phyloP scores from a whole-genome alignment of 352 stramenopile species.

The Phytophthora pisi region DNA sequence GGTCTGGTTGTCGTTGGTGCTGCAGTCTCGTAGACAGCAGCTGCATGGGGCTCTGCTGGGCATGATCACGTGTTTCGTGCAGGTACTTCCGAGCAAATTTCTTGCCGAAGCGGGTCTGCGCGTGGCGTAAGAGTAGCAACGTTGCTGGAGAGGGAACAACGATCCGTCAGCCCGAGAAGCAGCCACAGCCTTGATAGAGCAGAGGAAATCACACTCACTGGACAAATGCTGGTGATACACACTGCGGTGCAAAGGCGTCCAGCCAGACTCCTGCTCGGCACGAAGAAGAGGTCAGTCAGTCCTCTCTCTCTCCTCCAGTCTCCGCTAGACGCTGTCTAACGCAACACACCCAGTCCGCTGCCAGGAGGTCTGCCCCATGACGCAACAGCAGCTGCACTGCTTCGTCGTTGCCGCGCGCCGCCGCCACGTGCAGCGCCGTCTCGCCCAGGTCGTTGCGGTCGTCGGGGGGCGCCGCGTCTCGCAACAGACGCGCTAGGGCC shows the following conservation, averaged over 20 bases:
- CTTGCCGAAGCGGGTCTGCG: constrained; percentile 50
- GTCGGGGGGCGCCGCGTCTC: constrained; percentile 45
- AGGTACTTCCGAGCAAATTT: constrained; percentile 61
- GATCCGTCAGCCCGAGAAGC: constrained; percentile 13
- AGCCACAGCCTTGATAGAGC: neutral
- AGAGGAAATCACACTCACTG: constrained; percentile 46
- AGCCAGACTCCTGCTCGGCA: constrained; percentile 74
- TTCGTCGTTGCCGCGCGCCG: constrained; percentile 55
- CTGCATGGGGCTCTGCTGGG: constrained; percentile 67
- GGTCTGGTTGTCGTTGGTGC: neutral
- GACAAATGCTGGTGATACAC: constrained; percentile 70
- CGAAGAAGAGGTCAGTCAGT: constrained; percentile 18
- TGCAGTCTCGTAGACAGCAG: constrained; percentile 47
- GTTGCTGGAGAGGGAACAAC: constrained; percentile 43
- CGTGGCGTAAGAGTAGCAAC: constrained; percentile 72
- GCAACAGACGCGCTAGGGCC: constrained; percentile 29
- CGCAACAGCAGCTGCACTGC: constrained; percentile 60
- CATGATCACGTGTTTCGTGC: constrained; percentile 57
- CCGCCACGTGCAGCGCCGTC: constrained; percentile 78
- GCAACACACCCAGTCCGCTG: constrained; percentile 58
- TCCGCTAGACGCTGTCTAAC: constrained; percentile 17
- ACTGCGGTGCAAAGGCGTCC: constrained; percentile 79
- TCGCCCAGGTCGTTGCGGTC: constrained; percentile 73
- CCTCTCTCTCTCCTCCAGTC: neutral
- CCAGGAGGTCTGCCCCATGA: constrained; percentile 55